Conservation (phyloP, 2,329 filamentous ascomycete species). For the Onygena corvina region DNA sequence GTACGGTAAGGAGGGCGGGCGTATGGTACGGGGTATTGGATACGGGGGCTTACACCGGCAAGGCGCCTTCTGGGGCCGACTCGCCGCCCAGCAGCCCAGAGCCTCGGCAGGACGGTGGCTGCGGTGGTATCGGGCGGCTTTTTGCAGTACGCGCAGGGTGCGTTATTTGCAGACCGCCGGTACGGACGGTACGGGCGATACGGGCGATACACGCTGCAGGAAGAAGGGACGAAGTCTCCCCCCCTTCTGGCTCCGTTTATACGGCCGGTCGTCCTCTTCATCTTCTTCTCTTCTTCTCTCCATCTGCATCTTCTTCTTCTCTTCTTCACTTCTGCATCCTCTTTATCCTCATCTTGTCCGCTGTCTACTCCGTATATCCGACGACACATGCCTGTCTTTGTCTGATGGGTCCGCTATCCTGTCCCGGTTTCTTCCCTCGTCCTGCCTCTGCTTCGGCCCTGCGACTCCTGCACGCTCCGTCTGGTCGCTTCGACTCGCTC, state of each 20-base stretch:
- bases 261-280: constrained; percentile 31
- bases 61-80: background rate
- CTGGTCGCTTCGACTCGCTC: constrained; percentile 29
- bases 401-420: constrained; percentile 27
- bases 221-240: no score
- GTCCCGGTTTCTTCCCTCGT: constrained; percentile 23
- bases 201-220: background rate
- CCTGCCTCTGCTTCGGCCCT: constrained; percentile 36
- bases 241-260: constrained; percentile 23
- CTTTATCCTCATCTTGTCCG: background rate
- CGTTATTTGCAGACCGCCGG: background rate
- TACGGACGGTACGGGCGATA: background rate
- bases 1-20: no score
- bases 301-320: constrained; percentile 36
- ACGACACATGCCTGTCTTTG: constrained; percentile 27
- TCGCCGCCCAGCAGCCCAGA: no score
- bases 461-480: constrained; percentile 42
- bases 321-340: background rate
- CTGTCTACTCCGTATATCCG: constrained; percentile 23
- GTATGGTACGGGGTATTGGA: no score
- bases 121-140: background rate
- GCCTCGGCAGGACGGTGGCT: no score
- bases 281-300: constrained; percentile 14
- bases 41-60: background rate
- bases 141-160: background rate